These are phyloP conservation scores for Eustoma russellianum DNA, from an alignment of 257 asterid genomes.

Conservation along the genomic window DNA sequence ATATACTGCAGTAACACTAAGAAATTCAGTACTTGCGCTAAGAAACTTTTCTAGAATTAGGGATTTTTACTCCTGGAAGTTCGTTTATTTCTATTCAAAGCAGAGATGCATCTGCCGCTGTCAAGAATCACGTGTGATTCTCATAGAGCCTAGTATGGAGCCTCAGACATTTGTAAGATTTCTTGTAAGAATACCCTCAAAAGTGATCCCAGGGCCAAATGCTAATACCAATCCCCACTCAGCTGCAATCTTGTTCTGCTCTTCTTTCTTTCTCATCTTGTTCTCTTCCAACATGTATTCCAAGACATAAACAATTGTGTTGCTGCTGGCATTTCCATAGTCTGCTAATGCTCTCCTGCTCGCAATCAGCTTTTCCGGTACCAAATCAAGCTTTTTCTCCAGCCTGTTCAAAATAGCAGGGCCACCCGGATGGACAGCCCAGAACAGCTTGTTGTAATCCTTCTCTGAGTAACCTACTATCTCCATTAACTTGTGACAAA, in stretches of 20 bases:
- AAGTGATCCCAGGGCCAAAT: constrained; percentile 92
- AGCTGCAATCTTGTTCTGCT: constrained; percentile 7
- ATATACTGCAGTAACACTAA: too few relatives aligned
- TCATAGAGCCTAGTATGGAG: too few relatives aligned
- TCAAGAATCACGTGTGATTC: too few relatives aligned
- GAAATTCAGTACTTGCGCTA: too few relatives aligned
- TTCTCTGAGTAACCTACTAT: constrained; percentile 17
- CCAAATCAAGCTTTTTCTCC: constrained; percentile 60
- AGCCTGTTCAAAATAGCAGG: constrained; percentile 78
- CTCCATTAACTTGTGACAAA: constrained; percentile 53
- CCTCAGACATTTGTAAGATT: constrained; percentile 31
- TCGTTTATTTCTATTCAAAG: too few relatives aligned
- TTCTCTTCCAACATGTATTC: constrained; percentile 70
- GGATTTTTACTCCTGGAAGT: too few relatives aligned
- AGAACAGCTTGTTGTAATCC: constrained; percentile 60
- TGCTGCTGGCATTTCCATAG: constrained; percentile 91
- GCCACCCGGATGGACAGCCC: constrained; percentile 99
- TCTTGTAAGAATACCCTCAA: constrained; percentile 88
- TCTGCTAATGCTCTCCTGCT: constrained; percentile 81
- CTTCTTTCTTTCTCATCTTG: constrained; percentile 1
- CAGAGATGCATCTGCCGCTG: too few relatives aligned
- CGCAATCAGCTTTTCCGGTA: constrained; percentile 58
- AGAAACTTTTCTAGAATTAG: too few relatives aligned
- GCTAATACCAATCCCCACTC: constrained; percentile 88
- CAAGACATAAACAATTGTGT: constrained; percentile 81